Conservation (phyloP, 2,329 filamentous ascomycete species). For the Malbranchea cinnamomea region DNA sequence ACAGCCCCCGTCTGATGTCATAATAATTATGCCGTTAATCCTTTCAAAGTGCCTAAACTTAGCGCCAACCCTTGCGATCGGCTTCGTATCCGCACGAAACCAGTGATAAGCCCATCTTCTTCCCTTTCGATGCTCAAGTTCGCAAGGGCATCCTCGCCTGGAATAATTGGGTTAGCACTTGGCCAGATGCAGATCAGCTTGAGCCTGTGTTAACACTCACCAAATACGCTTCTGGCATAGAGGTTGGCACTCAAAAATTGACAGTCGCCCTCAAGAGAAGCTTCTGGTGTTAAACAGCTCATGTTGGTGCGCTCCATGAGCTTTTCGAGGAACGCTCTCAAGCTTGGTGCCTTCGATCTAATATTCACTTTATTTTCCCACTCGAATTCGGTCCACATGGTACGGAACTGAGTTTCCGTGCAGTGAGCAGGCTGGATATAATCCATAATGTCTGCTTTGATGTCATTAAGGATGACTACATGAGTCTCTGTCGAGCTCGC, state of each 20-base stretch:
- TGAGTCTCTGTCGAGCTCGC: constrained; percentile 84
- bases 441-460: constrained; percentile 99
- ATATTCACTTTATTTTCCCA: constrained; percentile 99
- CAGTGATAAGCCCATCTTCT: constrained; percentile 86
- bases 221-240: constrained; percentile 93
- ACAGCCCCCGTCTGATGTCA: too few relatives aligned
- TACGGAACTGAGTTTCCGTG: constrained; percentile 94
- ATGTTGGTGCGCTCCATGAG: constrained; percentile 98
- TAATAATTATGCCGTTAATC: constrained; percentile 84
- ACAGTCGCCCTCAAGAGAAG: constrained; percentile 90
- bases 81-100: constrained; percentile 95
- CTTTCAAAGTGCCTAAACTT: constrained; percentile 87
- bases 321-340: constrained; percentile 83
- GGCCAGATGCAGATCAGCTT: constrained; percentile 3
- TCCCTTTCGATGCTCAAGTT: constrained; percentile 98
- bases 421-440: constrained; percentile 96
- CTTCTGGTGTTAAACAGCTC: constrained; percentile 92
- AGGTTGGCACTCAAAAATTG: constrained; percentile 95
- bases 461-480: constrained; percentile 93
- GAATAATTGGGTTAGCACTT: constrained; percentile 8
- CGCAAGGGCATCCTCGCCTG: constrained; percentile 94
- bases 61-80: constrained; percentile 88
- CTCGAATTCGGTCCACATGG: constrained; percentile 99
- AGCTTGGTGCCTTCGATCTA: constrained; percentile 85
- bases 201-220: constrained; percentile 43